These are phyloP conservation scores for Hirsutella rhossiliensis DNA, from an alignment of 2,329 filamentous ascomycete genomes.

Conservation along the genomic window DNA sequence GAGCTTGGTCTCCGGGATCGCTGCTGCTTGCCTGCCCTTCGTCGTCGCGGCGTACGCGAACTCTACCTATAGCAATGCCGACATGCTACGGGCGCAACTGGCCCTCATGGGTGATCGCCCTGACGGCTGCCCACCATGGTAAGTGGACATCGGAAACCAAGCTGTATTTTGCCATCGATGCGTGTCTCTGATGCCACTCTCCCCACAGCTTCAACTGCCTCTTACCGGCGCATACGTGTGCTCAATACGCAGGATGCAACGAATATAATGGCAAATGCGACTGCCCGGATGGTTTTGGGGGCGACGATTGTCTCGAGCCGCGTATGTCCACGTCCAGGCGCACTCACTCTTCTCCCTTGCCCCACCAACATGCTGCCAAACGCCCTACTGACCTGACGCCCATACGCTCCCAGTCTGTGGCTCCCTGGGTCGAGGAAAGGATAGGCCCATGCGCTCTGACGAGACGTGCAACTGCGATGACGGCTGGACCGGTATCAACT, in stretches of 20 bases:
- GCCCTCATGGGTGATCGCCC: conserved; percentile 63
- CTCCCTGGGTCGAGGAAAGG: conserved; percentile 67
- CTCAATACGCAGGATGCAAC: conserved; percentile 84
- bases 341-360: background rate
- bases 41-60: conserved; percentile 27
- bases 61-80: conserved; percentile 48
- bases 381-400: background rate
- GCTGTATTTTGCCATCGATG: too few relatives aligned
- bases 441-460: conserved; percentile 63
- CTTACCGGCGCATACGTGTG: conserved; percentile 79
- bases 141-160: conserved; percentile 10
- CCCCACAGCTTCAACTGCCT: conserved; percentile 88
- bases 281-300: conserved; percentile 86
- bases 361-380: background rate
- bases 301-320: conserved; percentile 83
- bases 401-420: conserved; percentile 53
- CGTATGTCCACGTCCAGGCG: conserved; percentile 29
- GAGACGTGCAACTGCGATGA: conserved; percentile 75
- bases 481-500: conserved; percentile 95
- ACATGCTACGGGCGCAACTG: conserved; percentile 53
- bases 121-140: conserved; percentile 69
- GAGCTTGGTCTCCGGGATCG: conserved; percentile 23
- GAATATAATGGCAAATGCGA: conserved; percentile 84
- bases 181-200: conserved; percentile 8
- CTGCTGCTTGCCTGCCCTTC: conserved; percentile 27